These are phyloP conservation scores for Calonectria ilicicola DNA, from an alignment of 2,329 filamentous ascomycete genomes.

Conservation along the genomic window DNA sequence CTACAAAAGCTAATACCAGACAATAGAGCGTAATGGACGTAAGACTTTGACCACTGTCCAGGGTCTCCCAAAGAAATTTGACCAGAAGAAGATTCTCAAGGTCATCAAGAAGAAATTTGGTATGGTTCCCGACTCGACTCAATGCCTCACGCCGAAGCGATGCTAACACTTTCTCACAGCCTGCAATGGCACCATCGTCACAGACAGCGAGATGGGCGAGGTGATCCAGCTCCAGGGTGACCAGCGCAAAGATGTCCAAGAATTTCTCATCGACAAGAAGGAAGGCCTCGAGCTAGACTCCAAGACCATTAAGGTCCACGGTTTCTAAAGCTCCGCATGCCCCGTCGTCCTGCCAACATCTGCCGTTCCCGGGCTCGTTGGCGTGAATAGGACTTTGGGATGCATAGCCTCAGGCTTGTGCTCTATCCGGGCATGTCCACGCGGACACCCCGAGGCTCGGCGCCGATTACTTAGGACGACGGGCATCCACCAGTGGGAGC, in stretches of 20 bases:
- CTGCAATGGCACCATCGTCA: constrained; percentile 99
- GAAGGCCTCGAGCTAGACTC: constrained; percentile 92
- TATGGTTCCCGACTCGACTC: constrained; percentile 56
- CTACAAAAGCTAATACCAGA: constrained; percentile 44
- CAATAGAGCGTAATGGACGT: constrained; percentile 98
- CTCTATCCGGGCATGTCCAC: constrained; percentile 44
- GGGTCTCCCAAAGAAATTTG: constrained; percentile 98
- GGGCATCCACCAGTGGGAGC: constrained; percentile 47
- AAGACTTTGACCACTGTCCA: constrained; percentile 99
- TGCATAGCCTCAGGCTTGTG: constrained; percentile 46
- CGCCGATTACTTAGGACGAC: constrained; percentile 48
- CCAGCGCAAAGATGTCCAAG: constrained; percentile 98
- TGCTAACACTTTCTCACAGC: constrained; percentile 62
- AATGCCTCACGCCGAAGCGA: background rate
- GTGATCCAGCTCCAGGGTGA: constrained; percentile 99
- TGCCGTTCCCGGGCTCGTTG: constrained; percentile 46
- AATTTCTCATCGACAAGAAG: constrained; percentile 97
- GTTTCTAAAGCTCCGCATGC: constrained; percentile 59
- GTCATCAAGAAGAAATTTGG: constrained; percentile 99
- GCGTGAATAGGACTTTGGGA: constrained; percentile 47
- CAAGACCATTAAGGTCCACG: constrained; percentile 93
- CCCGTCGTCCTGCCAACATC: constrained; percentile 53
- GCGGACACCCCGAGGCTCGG: constrained; percentile 46
- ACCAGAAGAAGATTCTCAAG: constrained; percentile 99
- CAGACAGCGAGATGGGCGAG: constrained; percentile 96